A percentile compares a stretch with the other conserved stretches of the same genome.
These are phyloP conservation scores for Boletus tylopilopsis DNA, from an alignment of 768 basidiomycete species.

Conservation along the genomic window DNA sequence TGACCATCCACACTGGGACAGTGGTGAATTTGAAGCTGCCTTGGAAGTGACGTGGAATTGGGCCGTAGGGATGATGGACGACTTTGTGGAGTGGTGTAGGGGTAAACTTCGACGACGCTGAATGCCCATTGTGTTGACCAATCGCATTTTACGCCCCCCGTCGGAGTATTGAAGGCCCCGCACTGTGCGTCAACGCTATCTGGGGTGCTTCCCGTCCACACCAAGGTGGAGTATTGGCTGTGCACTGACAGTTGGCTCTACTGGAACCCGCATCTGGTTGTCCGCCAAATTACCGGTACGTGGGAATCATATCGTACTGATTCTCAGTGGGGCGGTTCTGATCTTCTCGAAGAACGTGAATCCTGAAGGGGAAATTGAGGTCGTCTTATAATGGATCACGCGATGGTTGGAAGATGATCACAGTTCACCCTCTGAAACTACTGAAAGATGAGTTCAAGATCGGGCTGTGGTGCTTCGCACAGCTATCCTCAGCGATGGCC, in stretches of 20 bases:
- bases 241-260: no score
- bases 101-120: conserved; percentile 21
- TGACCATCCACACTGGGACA: conserved; percentile 52
- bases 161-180: background rate
- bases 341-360: background rate
- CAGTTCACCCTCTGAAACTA: background rate
- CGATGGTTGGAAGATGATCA: background rate
- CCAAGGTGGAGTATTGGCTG: no score
- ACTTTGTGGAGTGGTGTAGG: conserved; percentile 27
- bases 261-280: background rate
- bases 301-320: background rate
- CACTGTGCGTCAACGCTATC: no score
- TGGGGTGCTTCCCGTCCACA: no score
- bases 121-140: background rate
- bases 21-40: conserved; percentile 61
- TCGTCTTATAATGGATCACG: background rate
- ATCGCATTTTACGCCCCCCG: background rate
- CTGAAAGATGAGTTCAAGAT: background rate
- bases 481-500: no score
- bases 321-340: background rate
- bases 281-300: background rate
- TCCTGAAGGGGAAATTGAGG: no score
- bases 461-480: background rate
- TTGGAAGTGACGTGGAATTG: conserved; percentile 61
- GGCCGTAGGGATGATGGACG: conserved; percentile 37